Conservation (phyloP, 2,329 filamentous ascomycete genomes). For the Chaetomium globosum region DNA sequence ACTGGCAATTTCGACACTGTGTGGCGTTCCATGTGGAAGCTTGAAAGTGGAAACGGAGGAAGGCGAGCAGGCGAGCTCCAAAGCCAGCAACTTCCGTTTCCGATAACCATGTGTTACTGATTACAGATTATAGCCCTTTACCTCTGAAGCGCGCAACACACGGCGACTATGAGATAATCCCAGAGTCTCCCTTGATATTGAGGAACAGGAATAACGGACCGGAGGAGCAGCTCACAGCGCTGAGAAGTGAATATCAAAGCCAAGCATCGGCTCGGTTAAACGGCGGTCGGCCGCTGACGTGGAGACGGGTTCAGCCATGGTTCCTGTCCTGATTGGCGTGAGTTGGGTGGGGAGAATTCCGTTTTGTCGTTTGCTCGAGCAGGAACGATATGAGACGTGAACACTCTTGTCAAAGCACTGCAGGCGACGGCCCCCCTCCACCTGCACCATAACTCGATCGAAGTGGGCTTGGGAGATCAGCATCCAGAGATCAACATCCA, state of each 20-base stretch:
- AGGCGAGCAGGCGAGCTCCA: no score
- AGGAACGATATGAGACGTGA: no score
- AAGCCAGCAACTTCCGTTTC: background rate
- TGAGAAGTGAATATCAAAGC: background rate
- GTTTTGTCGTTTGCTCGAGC: no score
- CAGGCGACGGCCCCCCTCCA: background rate
- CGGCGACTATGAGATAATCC: background rate
- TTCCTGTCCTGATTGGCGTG: background rate
- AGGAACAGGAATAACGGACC: background rate
- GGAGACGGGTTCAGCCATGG: background rate
- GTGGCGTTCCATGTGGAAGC: background rate
- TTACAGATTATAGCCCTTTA: background rate
- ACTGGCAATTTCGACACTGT: slow-evolving; percentile 4
- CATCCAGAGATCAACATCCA: background rate
- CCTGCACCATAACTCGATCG: background rate
- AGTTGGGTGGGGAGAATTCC: no score
- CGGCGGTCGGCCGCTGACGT: background rate
- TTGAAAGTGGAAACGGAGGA: slow-evolving; percentile 1
- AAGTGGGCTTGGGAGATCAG: background rate
- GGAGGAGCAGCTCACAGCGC: background rate
- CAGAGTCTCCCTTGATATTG: background rate
- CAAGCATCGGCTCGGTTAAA: background rate
- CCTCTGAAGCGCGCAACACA: background rate
- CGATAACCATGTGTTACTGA: background rate
- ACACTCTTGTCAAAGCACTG: no score